phyloP scores from a whole-genome alignment of 2,329 filamentous ascomycete species.

The Seiridium unicorne region DNA sequence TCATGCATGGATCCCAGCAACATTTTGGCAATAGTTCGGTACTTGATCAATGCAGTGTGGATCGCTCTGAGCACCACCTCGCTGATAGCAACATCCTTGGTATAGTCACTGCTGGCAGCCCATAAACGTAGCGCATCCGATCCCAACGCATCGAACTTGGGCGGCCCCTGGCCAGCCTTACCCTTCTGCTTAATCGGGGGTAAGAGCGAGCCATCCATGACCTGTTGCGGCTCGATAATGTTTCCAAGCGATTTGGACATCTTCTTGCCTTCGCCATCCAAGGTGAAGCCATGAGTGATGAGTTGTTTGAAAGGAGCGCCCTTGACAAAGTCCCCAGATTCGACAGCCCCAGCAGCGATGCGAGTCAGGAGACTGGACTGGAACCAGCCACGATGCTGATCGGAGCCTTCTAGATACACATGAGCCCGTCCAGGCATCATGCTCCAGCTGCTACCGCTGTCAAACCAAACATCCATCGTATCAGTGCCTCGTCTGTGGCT shows the following conservation, averaged over 20 bases:
- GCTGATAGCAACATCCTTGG: conserved; percentile 80
- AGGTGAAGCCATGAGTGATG: conserved; percentile 93
- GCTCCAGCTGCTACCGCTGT: conserved; percentile 93
- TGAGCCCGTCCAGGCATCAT: conserved; percentile 63
- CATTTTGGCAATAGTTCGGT: conserved; percentile 87
- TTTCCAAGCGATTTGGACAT: conserved; percentile 99
- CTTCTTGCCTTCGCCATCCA: conserved; percentile 88
- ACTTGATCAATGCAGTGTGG: conserved; percentile 78
- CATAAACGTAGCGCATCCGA: conserved; percentile 86
- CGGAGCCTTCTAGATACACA: conserved; percentile 89
- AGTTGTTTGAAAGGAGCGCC: conserved; percentile 77
- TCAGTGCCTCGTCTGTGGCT: conserved; percentile 76
- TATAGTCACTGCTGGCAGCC: conserved; percentile 91
- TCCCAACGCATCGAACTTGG: conserved; percentile 69
- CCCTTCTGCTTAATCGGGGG: conserved; percentile 64
- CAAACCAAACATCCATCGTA: conserved; percentile 99
- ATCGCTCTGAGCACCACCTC: conserved; percentile 73
- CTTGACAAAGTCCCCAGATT: conserved; percentile 29
- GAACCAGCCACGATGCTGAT: conserved; percentile 98
- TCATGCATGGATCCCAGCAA: conserved; percentile 72
- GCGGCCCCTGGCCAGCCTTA: conserved; percentile 41
- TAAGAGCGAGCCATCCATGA: conserved; percentile 80
- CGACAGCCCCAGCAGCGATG: conserved; percentile 59
- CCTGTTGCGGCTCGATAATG: conserved; percentile 73
- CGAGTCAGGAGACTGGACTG: conserved; percentile 92